Evolutionary conservation across 768 basidiomycete genomes (phyloP), one percentile per base, ranked within the genome.

Genomic region (Kwoniella botswanensis): DNA sequence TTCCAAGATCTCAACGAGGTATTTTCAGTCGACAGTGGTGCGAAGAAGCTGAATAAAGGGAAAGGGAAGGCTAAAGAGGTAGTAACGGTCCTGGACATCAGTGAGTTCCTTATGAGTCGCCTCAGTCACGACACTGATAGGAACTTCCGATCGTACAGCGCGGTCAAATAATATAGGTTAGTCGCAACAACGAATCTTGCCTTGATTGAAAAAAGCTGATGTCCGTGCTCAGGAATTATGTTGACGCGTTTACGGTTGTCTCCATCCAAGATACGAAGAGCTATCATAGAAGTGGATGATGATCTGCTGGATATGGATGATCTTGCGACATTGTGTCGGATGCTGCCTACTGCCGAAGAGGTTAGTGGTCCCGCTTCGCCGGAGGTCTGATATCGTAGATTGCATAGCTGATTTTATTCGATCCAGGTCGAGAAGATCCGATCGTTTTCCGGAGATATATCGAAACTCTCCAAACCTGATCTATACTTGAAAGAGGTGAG

Each of bases 271-370:
- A 92, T 97, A 73, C 86, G 89, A n/a, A 86, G 85, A 55, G 91
- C 93, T 0, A 81, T 96, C 4, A 81, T 95, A 21, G 87, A 88
- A 52, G 72, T 95, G 5, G 89, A 94, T 71, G 93, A 94, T 74
- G 78, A 86, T 2, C 86, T 82, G 55, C 83, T 95, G 5, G 87
- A 89, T 0, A 82, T 90, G n/a, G 94, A 96, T 74, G 87, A 92
- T 75, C 85, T 98, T 17, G 91, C 87, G 77, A 88, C 89, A 0
- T 88, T 96, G 74, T 87, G 88, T 76, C 89, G 88, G 69, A 90
- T 92, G 65, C 83, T 92, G 5, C 94, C 94, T 1, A 92, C 91
- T 0, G n/a, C 85, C 0, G 94, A 96, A 60, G 94, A 98, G 86
- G 91, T 91, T 50, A 22, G 85, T 54, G 21, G 5, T 12, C 21